Conservation (phyloP, 1,284 basidiomycete species). For the Sanguinoderma infundibulare region DNA sequence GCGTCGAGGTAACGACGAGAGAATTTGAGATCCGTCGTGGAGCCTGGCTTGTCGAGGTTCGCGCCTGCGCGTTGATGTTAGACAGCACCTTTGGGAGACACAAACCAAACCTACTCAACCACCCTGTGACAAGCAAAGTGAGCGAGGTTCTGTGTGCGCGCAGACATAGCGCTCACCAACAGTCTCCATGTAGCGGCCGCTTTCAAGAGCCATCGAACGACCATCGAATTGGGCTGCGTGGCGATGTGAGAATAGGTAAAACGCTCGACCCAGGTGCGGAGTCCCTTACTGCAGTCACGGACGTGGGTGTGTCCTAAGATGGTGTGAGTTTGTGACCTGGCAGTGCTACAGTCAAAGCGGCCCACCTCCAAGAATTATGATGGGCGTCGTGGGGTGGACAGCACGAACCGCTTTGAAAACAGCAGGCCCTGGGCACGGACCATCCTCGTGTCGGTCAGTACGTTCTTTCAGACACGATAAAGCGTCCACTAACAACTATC, state of each 20-base stretch:
- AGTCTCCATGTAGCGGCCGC: constrained; percentile 89
- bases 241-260: background rate
- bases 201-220: constrained; percentile 74
- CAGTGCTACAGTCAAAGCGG: background rate
- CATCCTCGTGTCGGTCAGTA: background rate
- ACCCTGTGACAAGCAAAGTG: too few relatives aligned
- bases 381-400: constrained; percentile 74
- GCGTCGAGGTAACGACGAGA: constrained; percentile 75
- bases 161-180: too few relatives aligned
- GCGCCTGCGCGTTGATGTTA: constrained; percentile 43
- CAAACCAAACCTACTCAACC: constrained; percentile 13
- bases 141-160: too few relatives aligned
- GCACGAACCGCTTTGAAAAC: constrained; percentile 78
- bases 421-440: constrained; percentile 54
- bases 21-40: constrained; percentile 58
- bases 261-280: background rate
- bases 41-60: constrained; percentile 49
- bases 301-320: constrained; percentile 72
- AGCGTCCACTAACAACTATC: constrained; percentile 55
- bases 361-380: constrained; percentile 78
- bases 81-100: background rate
- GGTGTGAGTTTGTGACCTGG: background rate
- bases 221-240: constrained; percentile 57
- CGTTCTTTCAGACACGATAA: constrained; percentile 17
- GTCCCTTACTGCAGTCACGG: constrained; percentile 67